Evolutionary conservation across 1,284 basidiomycete species (phyloP), one percentile per base, ranked within the genome.

Genomic region (Sutorius eximius): DNA sequence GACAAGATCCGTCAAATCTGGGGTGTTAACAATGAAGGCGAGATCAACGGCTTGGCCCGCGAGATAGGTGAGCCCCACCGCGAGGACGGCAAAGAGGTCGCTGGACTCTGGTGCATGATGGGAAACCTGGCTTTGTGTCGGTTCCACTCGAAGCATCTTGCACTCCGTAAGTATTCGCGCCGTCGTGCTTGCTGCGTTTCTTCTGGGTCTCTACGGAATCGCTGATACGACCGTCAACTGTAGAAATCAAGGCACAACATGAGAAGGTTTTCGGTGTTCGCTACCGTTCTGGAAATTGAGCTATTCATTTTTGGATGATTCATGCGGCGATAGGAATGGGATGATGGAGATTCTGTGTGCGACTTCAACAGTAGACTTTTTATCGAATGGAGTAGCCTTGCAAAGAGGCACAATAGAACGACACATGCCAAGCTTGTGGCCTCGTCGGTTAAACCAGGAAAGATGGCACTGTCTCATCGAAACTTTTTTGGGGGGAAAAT

Each of bases 1-100:
- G 58, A 58, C 34, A 57, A 68, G 41, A 42, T 71, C 20, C 43
- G 72, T 34, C 75, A 73, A 0, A 72, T 89, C 48, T 89, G 87
- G 85, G 84, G 85, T 0, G 60, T 86, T 24, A 77, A 87, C 62
- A 67, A 71, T 10, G 87, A 89, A 66, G 85, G 86, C 11, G 87
- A 91, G 69, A 63, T 87, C 15, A 74, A 78, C 13, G 77, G 80
- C 3, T 70, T 75, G 6, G 83, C 76, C 70, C 72, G 82, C 29
- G 77, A 82, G 57, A 69, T 81, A 20, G 84, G 83, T 11, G 71
- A 82, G 9, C 74, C 76, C 0, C 74, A 77, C 20, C 74, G 77
- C 20, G 44, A 58, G 32, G 52, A 59, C 5, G 58, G 53, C 0
- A 37, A 61, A 12, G 49, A 46, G 29, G 37, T 51, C 63, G 83